Evolutionary conservation across 805 yeast genomes (phyloP), one percentile per base, ranked within the genome.

Genomic region (Yarrowia osloensis): DNA sequence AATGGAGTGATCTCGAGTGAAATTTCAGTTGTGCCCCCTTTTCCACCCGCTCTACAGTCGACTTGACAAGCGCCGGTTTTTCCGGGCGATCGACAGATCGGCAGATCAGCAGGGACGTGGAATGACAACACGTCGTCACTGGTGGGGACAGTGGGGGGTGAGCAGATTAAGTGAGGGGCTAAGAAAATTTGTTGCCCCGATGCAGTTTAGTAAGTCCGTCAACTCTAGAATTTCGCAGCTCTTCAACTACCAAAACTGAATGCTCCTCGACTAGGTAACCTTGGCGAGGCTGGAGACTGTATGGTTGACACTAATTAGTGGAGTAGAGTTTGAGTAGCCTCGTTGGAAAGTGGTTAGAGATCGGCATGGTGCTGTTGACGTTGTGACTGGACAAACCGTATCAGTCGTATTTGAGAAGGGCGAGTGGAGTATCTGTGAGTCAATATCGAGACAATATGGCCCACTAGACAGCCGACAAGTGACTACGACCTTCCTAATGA

Each of bases 31-130:
- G 42, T 31, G 9, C 42, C 42, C 42, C 42, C 12, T 21, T 22
- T 12, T 26, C 26, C 12, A 12, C 29, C 13, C 49, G 19, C 49
- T 24, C 29, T 44, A 22, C 49, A 24, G 49, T 7, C 49, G 12
- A 24, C n/a, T 13, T 5, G n/a, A 6, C 49, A 44, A 44, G 49
- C 29, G 49, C 55, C 57, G 40, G 57, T 50, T 50, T 31, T 21
- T 50, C 57, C 57, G 57, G 40, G n/a, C 40, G 40, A 50, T 50
- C 57, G 7, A 22, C 57, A 31, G 57, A 50, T 50, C 57, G 7
- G 21, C 40, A 21, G 57, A 50, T 50, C 57, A 50, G 57, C 57
- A 50, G 57, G 57, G 40, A 50, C 57, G 40, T 50, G 57, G 57
- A 50, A 50, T 50, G 57, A 33, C 57, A 50, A 50, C 57, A 31